Base-by-base conservation (phyloP, 371 early-diverging fungal species). In the Mucor sp. region DNA sequence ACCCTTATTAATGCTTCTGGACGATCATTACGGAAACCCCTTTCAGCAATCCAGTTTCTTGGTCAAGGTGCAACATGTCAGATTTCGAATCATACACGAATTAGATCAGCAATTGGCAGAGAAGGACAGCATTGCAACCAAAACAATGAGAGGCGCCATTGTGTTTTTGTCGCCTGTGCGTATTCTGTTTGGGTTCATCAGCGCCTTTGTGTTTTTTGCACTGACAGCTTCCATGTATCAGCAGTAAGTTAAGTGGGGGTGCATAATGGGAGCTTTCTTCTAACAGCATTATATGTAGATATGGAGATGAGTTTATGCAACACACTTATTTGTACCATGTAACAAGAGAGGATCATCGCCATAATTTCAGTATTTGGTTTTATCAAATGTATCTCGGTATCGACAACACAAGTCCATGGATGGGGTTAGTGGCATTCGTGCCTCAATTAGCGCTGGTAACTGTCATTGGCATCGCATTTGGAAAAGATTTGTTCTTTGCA, bases 311-410 rank as follows among this genome's bases (percentile, higher is more conserved):
- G 57, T 98, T 98, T 74, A 59, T 99, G 44, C 80, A 95, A 30
- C 92, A 98, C 66, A 93, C 98, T 0, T 97, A 94, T 69, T 71
- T 97, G 35, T 99, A 98, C 71, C 99, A 99, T 79, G 71, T 97
- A 47, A 91, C 90, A 1, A 92, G 99, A 69, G 92, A 93, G 73
- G 99, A 99, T 76, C 99, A 98, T 74, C 92, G 99, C 3, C 99
- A 99, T 84, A 99, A 99, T 84, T 98, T 97, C 74, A 96, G 97
- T 2, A 75, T 94, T 58, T 99, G 97, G 90, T 98, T 97, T 71
- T 94, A 95, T 74, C 88, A 91, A 58, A 91, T 99, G 61, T 99
- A 99, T 70, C 82, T 98, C 23, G 83, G 83, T 0, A 89, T 87
- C 72, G 79, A 79, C 21, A 58, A 69, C 19, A 61, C 58, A 11